phyloP scores from a whole-genome alignment of 805 yeast genomes.

The Saturnispora diversa region DNA sequence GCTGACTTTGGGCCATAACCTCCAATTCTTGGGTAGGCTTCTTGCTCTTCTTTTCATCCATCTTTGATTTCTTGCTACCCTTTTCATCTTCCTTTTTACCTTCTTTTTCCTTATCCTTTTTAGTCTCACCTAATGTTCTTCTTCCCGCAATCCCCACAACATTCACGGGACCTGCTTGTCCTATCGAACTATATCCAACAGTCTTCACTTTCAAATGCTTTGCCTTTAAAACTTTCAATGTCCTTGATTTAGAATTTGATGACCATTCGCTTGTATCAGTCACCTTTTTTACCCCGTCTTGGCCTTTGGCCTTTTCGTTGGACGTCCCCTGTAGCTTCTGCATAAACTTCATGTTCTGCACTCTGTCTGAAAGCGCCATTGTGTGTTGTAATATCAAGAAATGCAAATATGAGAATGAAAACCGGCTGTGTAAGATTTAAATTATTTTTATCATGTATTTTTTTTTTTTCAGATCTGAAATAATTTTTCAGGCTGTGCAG shows the following conservation, averaged over 20 bases:
- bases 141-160: background rate
- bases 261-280: slow-evolving; percentile 49
- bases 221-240: slow-evolving; percentile 19
- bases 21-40: background rate
- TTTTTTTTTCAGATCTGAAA: background rate
- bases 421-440: slow-evolving; percentile 10
- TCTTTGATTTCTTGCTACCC: background rate
- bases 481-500: slow-evolving; percentile 6
- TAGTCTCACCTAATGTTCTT: slow-evolving; percentile 1
- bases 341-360: slow-evolving; percentile 81
- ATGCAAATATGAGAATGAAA: no score
- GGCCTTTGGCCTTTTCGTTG: slow-evolving; percentile 20
- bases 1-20: slow-evolving; percentile 13
- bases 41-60: slow-evolving; percentile 2
- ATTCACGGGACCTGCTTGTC: slow-evolving; percentile 8
- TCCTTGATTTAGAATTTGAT: slow-evolving; percentile 29
- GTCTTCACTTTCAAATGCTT: slow-evolving; percentile 16
- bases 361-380: slow-evolving; percentile 31
- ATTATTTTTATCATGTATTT: no score
- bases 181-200: slow-evolving; percentile 27
- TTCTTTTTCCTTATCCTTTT: background rate
- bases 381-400: no score
- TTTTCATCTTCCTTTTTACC: slow-evolving; percentile 1
- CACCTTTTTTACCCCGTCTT: slow-evolving; percentile 31
- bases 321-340: slow-evolving; percentile 32